phyloP scores from a whole-genome alignment of 148 eudicot species.

The Drosera capensis region DNA sequence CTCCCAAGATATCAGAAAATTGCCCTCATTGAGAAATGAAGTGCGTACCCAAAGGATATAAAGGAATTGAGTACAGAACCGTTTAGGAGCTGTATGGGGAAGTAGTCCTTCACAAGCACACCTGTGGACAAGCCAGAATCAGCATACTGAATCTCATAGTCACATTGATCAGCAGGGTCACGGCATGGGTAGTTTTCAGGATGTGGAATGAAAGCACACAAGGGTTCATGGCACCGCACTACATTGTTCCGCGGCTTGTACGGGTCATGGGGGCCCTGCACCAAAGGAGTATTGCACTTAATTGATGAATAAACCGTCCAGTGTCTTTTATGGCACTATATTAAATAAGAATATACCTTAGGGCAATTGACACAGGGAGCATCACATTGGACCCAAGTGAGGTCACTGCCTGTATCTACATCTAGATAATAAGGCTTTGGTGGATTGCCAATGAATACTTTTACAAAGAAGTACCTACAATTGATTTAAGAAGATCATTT shows the following conservation, averaged over 20 bases:
- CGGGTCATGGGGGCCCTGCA: slow-evolving; percentile 71
- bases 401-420: no score
- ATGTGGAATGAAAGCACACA: slow-evolving; percentile 43
- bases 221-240: slow-evolving; percentile 41
- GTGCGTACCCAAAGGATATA: slow-evolving; percentile 61
- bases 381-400: no score
- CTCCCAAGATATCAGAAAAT: not conserved
- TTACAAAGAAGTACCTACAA: no score
- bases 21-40: not conserved
- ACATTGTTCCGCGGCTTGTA: slow-evolving; percentile 61
- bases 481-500: no score
- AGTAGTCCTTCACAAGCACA: slow-evolving; percentile 48
- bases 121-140: slow-evolving; percentile 80
- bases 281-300: no score
- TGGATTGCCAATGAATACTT: no score
- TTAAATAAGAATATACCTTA: no score
- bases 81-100: slow-evolving; percentile 39
- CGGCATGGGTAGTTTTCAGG: slow-evolving; percentile 31
- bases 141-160: slow-evolving; percentile 74
- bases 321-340: no score
- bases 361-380: no score
- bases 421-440: no score
- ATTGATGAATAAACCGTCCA: no score
- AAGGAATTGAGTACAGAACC: slow-evolving; percentile 29
- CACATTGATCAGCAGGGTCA: slow-evolving; percentile 61